Percentiles rank a stretch among this genome's conserved stretches.
Evolutionary conservation across 2,329 filamentous ascomycete species (phyloP).

Genomic region (Aspergillus novofumigatus): DNA sequence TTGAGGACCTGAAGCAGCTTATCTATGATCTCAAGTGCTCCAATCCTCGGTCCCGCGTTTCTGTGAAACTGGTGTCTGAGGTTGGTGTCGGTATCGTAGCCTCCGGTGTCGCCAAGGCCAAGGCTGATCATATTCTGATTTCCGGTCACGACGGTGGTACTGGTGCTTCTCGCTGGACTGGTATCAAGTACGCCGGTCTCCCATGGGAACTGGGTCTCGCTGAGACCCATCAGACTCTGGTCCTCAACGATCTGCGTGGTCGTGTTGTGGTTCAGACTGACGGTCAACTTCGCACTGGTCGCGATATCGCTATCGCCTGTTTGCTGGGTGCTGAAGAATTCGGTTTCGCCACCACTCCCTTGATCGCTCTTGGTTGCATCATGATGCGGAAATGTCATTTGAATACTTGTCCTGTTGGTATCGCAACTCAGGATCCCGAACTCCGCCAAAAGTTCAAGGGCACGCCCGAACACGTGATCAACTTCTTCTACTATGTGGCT

Average conservation of each 20-base stretch:
- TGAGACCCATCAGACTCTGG: constrained; percentile 93
- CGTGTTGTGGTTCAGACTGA: constrained; percentile 96
- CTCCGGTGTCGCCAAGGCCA: constrained; percentile 94
- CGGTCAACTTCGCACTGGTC: constrained; percentile 85
- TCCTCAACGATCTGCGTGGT: constrained; percentile 91
- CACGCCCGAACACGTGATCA: constrained; percentile 93
- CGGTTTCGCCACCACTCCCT: constrained; percentile 89
- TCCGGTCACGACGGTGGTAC: constrained; percentile 96
- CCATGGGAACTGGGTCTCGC: constrained; percentile 96
- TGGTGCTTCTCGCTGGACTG: constrained; percentile 94
- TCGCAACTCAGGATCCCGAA: constrained; percentile 93
- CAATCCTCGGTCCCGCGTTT: constrained; percentile 85
- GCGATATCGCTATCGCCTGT: constrained; percentile 92
- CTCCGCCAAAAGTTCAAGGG: constrained; percentile 90
- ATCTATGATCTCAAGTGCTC: constrained; percentile 98
- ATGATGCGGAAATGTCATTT: constrained; percentile 66
- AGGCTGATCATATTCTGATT: constrained; percentile 94
- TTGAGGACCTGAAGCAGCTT: constrained; percentile 94
- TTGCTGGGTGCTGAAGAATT: constrained; percentile 96
- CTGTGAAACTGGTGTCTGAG: constrained; percentile 96
- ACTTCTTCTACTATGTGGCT: constrained; percentile 97
- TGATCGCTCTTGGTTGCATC: constrained; percentile 96
- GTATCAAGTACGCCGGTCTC: constrained; percentile 96
- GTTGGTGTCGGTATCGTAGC: constrained; percentile 97
- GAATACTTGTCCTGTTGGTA: constrained; percentile 87